Evolutionary conservation across 352 stramenopile species (phyloP).

Genomic region (Phytophthora uliginosa): DNA sequence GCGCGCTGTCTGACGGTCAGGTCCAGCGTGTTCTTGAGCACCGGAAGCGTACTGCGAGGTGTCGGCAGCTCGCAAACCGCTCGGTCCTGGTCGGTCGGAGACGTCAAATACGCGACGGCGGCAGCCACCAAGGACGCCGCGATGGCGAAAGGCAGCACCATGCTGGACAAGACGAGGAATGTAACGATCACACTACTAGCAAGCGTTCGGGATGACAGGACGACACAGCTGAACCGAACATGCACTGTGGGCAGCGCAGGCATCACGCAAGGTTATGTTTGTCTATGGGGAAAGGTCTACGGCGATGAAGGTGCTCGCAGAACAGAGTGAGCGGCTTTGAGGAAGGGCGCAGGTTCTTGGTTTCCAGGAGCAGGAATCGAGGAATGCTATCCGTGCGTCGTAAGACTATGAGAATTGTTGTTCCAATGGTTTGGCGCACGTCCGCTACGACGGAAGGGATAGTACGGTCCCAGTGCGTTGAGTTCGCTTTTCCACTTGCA

Average conservation of each 20-base stretch:
- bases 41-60: constrained; percentile 54
- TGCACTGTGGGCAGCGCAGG: constrained; percentile 9
- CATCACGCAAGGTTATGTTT: background rate
- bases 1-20: constrained; percentile 48
- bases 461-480: background rate
- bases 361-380: background rate
- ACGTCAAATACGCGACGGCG: constrained; percentile 40
- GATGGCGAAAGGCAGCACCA: constrained; percentile 33
- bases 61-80: constrained; percentile 46
- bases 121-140: constrained; percentile 29
- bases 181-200: background rate
- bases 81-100: constrained; percentile 34
- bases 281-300: background rate
- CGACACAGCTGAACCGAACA: constrained; percentile 22
- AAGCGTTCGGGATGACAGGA: background rate
- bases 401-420: background rate
- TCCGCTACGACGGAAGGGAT: background rate
- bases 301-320: background rate
- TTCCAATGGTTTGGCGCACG: background rate
- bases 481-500: background rate
- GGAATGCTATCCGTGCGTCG: background rate
- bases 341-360: background rate
- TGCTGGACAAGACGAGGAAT: background rate
- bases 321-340: background rate
- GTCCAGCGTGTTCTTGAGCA: constrained; percentile 71